Evolutionary conservation across 75 land plant species (phyloP), one percentile per base, ranked within the genome.

Genomic region (Isoetes taiwanensis): DNA sequence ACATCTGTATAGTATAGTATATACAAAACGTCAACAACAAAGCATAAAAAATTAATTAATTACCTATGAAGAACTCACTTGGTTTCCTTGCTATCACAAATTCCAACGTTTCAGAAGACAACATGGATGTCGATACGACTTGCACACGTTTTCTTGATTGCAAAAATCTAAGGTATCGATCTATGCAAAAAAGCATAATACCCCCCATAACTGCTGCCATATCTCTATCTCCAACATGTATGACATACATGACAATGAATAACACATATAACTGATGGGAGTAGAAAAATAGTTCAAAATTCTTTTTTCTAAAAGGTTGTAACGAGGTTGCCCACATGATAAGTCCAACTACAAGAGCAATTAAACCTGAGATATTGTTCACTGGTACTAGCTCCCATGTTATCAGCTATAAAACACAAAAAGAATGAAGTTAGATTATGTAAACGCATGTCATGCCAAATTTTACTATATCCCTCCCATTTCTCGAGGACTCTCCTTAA

Each of bases 81-180:
- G 50, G 50, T 46, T 46, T 8, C 50, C 23, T 46, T 46, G 50
- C 50, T 19, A 46, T 19, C 16, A 46, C 50, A 23, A 46, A 23
- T n/a, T 46, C 50, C 16, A 46, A 6, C 8, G n/a, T 46, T 23
- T 46, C 50, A 19, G 6, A 8, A n/a, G 21, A 19, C 50, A 46
- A 23, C 16, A 46, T n/a, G 16, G 21, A 19, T 8, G 16, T 23
- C 4, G 12, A 5, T 23, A 46, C 23, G 50, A 46, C 50, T 19
- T 46, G 21, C 5, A 46, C 50, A 6, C 5, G 16, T 46, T 46
- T 16, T 16, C 50, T 5, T 6, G 50, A 46, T 46, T 46, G 50
- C 6, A 46, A 6, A 46, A 46, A 46, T 16, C 50, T 46, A 19
- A 46, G 4, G n/a, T 19, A 23, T 16, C 50, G 50, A 19, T 16